Evolutionary conservation across 2,329 filamentous ascomycete genomes (phyloP).

Genomic region (Clarireedia hainanense): DNA sequence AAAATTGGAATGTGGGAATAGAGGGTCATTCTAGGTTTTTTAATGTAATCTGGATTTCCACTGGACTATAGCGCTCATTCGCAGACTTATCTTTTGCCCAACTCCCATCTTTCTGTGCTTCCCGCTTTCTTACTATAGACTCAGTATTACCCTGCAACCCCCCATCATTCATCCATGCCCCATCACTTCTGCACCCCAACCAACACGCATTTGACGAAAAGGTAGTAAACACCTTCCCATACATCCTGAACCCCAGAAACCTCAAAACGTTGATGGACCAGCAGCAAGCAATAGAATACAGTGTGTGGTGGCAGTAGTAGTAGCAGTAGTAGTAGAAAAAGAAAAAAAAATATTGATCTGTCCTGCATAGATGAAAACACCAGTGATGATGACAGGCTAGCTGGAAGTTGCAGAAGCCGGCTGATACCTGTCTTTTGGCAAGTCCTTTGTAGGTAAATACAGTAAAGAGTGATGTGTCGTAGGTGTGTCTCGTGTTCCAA

Average conservation of each 20-base stretch:
- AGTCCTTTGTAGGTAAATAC: not conserved
- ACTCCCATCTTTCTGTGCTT: not conserved
- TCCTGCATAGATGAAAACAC: not conserved
- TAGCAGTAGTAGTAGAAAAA: not conserved
- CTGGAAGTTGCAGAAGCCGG: too few species aligned
- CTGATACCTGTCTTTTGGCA: too few species aligned
- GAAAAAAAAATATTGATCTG: not conserved
- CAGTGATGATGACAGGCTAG: too few species aligned
- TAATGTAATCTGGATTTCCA: not conserved
- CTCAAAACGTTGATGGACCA: not conserved
- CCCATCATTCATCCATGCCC: not conserved
- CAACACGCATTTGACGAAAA: not conserved
- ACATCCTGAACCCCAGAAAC: not conserved
- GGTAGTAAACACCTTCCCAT: not conserved
- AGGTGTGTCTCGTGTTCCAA: too few species aligned
- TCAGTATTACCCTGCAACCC: not conserved
- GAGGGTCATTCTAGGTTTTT: not conserved
- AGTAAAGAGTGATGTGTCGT: not conserved
- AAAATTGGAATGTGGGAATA: not conserved
- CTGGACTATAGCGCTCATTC: not conserved
- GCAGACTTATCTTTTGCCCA: not conserved
- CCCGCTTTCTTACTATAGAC: not conserved
- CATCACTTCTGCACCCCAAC: not conserved
- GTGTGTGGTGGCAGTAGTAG: not conserved
- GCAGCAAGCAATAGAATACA: constrained; percentile 6